Evolutionary conservation across 163 green algal species (phyloP).

Genomic region (Scenedesmus sp.): DNA sequence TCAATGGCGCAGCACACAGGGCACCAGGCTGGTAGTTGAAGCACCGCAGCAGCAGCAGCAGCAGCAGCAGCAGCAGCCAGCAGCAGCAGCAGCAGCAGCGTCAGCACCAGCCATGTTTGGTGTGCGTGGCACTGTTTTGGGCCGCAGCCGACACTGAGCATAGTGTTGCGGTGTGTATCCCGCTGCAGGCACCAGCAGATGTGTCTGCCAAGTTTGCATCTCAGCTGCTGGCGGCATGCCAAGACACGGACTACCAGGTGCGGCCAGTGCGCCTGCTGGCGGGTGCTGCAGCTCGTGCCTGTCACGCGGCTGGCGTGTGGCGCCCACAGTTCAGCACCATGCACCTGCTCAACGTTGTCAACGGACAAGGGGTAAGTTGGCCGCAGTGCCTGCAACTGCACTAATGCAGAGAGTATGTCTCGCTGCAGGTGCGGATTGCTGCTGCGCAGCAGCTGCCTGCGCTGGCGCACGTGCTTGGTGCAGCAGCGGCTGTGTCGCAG

Average conservation of each 20-base stretch:
- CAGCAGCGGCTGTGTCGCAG: constrained; percentile 53
- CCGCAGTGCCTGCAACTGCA: too few species aligned
- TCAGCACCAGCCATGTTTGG: background rate
- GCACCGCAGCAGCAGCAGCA: background rate
- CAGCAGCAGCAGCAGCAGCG: background rate
- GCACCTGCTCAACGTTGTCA: too few species aligned
- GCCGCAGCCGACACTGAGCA: background rate
- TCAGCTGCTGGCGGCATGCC: constrained; percentile 74
- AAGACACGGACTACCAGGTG: constrained; percentile 82
- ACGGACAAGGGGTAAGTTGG: too few species aligned
- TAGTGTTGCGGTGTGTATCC: background rate
- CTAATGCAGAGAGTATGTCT: background rate
- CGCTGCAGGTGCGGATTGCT: constrained; percentile 69
- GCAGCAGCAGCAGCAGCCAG: background rate
- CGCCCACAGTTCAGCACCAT: too few species aligned
- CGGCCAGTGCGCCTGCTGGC: too few species aligned
- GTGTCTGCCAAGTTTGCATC: constrained; percentile 69
- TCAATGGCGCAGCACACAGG: too few species aligned
- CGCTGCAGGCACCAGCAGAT: constrained; percentile 65
- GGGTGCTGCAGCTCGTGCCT: background rate
- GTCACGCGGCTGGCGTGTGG: too few species aligned
- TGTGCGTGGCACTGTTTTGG: background rate
- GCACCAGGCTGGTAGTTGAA: too few species aligned
- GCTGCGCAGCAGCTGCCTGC: constrained; percentile 72
- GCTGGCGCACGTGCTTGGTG: constrained; percentile 62